A percentile compares a stretch with the other conserved stretches of the same genome.
Conservation (phyloP, 257 asterid genomes). For the Datura wrightii region DNA sequence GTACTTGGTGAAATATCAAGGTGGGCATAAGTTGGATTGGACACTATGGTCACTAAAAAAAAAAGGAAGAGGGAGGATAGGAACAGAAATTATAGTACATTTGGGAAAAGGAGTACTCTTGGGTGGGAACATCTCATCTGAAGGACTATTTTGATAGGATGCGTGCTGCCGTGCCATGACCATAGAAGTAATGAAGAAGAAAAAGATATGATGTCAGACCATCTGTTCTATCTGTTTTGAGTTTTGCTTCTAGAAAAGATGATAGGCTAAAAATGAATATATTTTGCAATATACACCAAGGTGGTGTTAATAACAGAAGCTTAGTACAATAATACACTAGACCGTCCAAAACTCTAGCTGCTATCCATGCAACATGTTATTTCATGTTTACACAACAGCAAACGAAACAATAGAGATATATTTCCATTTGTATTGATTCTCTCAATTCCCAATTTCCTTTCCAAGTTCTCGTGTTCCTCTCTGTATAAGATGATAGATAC, state of each 20-base stretch:
- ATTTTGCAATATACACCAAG: slow-evolving; percentile 4
- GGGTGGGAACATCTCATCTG: slow-evolving; percentile 14
- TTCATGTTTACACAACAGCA: not conserved
- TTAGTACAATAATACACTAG: not conserved
- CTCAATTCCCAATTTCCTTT: not conserved
- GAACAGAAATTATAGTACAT: not conserved
- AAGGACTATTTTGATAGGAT: not conserved
- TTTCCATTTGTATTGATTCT: not conserved
- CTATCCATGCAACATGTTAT: not conserved
- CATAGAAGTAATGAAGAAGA: slow-evolving; percentile 16
- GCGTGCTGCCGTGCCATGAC: not conserved
- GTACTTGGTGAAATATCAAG: not conserved
- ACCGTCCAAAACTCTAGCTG: slow-evolving; percentile 10
- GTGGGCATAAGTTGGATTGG: not conserved
- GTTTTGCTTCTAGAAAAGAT: slow-evolving; percentile 19
- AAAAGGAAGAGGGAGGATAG: not conserved
- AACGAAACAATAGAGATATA: not conserved
- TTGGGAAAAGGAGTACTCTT: not conserved
- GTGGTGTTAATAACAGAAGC: not conserved
- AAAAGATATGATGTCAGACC: not conserved
- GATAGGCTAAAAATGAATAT: slow-evolving; percentile 7
- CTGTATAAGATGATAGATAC: slow-evolving; percentile 16
- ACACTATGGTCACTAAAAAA: not conserved
- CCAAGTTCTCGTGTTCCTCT: slow-evolving; percentile 6
- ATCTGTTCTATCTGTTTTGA: not conserved